These are phyloP conservation scores for Triticum aestivum DNA, from an alignment of 176 grass and related monocot genomes.

Conservation along the genomic window DNA sequence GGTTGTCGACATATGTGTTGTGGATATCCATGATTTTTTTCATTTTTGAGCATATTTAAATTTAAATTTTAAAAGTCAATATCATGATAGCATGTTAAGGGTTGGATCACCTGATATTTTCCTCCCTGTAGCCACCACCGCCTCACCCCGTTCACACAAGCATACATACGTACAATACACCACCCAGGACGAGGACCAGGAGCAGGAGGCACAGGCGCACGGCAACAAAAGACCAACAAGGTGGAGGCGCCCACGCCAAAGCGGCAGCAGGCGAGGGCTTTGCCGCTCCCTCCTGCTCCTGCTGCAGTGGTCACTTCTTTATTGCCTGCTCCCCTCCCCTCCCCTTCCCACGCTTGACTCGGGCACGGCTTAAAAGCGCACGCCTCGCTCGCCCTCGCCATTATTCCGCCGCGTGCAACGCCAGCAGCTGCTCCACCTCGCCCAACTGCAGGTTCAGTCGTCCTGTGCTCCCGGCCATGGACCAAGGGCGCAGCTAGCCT, in stretches of 20 bases:
- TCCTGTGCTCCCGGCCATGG: conserved; percentile 19
- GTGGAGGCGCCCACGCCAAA: background rate
- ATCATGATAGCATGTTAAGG: no score
- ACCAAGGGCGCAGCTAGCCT: background rate
- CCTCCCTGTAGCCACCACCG: background rate
- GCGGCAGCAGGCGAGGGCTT: background rate
- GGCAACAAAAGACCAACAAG: background rate
- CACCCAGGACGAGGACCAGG: background rate
- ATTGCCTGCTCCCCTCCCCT: background rate
- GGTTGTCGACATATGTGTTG: no score
- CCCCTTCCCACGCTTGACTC: background rate
- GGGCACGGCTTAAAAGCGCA: conserved; percentile 23
- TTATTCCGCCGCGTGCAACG: conserved; percentile 30
- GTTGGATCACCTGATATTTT: no score
- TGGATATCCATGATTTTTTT: no score
- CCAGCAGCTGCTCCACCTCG: conserved; percentile 5
- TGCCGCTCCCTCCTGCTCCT: background rate
- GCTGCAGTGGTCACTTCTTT: conserved; percentile 20
- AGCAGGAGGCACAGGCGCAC: background rate
- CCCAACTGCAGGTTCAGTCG: background rate
- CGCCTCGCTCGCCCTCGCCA: background rate
- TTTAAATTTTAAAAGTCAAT: no score
- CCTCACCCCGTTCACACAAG: background rate
- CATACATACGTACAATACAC: background rate
- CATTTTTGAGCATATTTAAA: no score